Conservation (phyloP, 2,329 filamentous ascomycete genomes). For the Aspergillus nomiae region DNA sequence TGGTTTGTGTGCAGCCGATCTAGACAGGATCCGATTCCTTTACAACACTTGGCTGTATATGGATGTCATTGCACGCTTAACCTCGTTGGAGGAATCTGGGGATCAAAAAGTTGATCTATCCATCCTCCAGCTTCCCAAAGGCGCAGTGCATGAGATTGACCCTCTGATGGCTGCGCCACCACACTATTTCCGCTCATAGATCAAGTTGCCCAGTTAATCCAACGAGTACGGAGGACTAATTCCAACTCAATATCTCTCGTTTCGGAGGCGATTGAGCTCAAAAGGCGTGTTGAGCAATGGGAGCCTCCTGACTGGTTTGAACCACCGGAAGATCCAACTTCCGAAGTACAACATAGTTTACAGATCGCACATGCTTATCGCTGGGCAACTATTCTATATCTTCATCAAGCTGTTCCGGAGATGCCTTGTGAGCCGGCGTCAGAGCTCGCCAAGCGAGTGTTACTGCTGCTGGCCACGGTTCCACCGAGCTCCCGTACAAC, state of each 20-base stretch:
- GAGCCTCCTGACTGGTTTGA: slow-evolving; percentile 60
- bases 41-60: slow-evolving; percentile 74
- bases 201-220: slow-evolving; percentile 65
- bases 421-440: slow-evolving; percentile 61
- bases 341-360: slow-evolving; percentile 63
- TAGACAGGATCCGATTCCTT: slow-evolving; percentile 63
- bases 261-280: slow-evolving; percentile 63
- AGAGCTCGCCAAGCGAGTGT: slow-evolving; percentile 62
- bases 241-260: slow-evolving; percentile 63
- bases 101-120: slow-evolving; percentile 47
- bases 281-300: slow-evolving; percentile 63
- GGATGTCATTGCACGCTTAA: slow-evolving; percentile 70
- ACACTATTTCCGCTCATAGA: slow-evolving; percentile 71
- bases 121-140: slow-evolving; percentile 44
- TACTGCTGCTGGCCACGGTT: slow-evolving; percentile 65
- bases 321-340: slow-evolving; percentile 64
- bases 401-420: slow-evolving; percentile 70
- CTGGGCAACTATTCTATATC: slow-evolving; percentile 66
- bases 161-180: slow-evolving; percentile 68
- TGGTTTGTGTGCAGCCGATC: slow-evolving; percentile 47
- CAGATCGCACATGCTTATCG: slow-evolving; percentile 69
- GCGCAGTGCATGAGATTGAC: slow-evolving; percentile 61
- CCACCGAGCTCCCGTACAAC: slow-evolving; percentile 63
- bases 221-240: slow-evolving; percentile 57
- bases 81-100: slow-evolving; percentile 61